Evolutionary conservation across 2,329 filamentous ascomycete genomes (phyloP).

Genomic region (Diplodia mutila): DNA sequence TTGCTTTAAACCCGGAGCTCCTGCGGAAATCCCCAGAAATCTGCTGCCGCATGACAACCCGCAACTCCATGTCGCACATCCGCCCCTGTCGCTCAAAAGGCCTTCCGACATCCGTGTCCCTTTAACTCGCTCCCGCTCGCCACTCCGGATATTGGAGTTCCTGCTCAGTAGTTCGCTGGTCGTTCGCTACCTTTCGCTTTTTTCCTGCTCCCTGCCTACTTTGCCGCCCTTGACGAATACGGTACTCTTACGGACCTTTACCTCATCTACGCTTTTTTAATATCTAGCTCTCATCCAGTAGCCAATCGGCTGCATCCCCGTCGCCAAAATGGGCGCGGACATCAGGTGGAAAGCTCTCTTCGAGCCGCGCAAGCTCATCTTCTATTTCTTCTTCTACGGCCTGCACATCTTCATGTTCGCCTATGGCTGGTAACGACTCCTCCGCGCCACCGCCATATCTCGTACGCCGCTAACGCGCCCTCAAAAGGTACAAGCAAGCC

Average conservation of each 20-base stretch:
- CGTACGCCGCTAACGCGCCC: constrained; percentile 19
- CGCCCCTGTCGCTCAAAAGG: not conserved
- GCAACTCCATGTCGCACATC: not conserved
- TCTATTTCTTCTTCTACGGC: constrained; percentile 80
- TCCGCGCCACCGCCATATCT: not conserved
- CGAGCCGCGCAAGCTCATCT: constrained; percentile 72
- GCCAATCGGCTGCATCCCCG: not conserved
- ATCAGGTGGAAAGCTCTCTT: constrained; percentile 51
- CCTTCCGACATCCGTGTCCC: not conserved
- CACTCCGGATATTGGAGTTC: not conserved
- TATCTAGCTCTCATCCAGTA: not conserved
- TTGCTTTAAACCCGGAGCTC: not conserved
- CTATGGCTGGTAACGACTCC: constrained; percentile 73
- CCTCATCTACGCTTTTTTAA: not conserved
- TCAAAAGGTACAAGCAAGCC: constrained; percentile 74
- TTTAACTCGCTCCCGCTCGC: not conserved
- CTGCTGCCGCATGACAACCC: not conserved
- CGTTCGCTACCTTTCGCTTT: not conserved
- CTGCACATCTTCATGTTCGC: constrained; percentile 80
- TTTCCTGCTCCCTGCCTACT: not conserved
- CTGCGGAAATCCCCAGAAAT: not conserved
- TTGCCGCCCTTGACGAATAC: not conserved
- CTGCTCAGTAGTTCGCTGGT: not conserved
- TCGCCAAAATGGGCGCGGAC: not conserved
- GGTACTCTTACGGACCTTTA: no score